Evolutionary conservation across 495 filamentous ascomycete genomes (phyloP).

Genomic region (Tuber melanosporum): DNA sequence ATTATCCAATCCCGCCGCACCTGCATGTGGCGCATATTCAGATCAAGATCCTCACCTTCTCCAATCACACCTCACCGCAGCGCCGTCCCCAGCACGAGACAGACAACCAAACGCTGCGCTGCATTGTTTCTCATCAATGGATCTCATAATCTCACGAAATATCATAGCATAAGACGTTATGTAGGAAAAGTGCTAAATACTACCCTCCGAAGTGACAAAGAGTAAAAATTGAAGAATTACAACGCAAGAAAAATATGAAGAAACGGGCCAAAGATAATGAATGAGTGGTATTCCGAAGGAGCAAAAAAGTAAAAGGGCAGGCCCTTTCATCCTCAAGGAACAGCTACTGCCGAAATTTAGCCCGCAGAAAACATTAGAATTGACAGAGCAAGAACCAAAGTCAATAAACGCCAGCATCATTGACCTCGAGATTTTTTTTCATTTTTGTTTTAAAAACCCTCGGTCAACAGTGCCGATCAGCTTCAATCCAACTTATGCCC

Average conservation of each 20-base stretch:
- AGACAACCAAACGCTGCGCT: neutral
- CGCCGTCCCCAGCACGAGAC: neutral
- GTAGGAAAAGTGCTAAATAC: neutral
- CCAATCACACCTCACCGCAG: neutral
- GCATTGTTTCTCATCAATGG: neutral
- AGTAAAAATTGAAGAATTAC: constrained; percentile 5
- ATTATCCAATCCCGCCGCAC: neutral
- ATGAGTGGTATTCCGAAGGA: neutral
- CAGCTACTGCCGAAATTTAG: constrained; percentile 3
- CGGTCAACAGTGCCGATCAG: neutral
- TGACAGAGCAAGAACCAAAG: constrained; percentile 16
- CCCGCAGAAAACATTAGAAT: constrained; percentile 10
- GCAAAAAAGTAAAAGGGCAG: constrained; percentile 10
- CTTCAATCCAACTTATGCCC: constrained; percentile 20
- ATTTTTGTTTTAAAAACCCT: neutral
- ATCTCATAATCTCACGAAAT: neutral
- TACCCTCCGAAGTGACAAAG: neutral
- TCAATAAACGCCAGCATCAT: constrained; percentile 18
- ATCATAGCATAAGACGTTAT: neutral
- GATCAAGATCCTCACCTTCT: neutral
- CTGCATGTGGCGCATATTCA: neutral
- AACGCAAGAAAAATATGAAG: neutral
- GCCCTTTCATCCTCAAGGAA: constrained; percentile 13
- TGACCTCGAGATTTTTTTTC: constrained; percentile 3
- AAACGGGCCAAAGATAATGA: neutral